Evolutionary conservation across 495 filamentous ascomycete genomes (phyloP).

Genomic region (Hyaloscypha hepaticicola): DNA sequence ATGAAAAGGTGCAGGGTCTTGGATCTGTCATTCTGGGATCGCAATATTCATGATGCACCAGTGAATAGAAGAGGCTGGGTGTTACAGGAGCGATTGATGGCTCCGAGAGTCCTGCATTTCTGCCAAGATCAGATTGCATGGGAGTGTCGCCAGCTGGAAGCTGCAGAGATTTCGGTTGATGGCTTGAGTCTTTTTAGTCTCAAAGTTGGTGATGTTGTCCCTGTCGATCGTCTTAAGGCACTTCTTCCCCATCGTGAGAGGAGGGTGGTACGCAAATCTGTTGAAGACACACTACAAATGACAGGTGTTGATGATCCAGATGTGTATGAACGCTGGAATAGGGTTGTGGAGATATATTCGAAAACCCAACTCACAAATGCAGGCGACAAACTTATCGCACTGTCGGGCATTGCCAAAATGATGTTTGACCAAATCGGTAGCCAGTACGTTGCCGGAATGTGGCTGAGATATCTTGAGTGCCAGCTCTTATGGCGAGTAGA

Average conservation of each 20-base stretch:
- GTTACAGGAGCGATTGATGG: conserved; percentile 37
- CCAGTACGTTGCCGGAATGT: conserved; percentile 16
- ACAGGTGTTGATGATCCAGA: neutral
- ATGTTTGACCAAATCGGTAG: neutral
- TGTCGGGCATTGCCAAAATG: conserved; percentile 17
- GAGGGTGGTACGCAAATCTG: neutral
- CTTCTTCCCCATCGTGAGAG: neutral
- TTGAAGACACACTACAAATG: neutral
- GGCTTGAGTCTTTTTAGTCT: neutral
- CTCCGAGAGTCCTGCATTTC: conserved; percentile 34
- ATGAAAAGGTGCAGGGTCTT: conserved; percentile 1
- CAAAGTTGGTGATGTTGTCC: neutral
- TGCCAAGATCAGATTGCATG: conserved; percentile 33
- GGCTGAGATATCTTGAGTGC: conserved; percentile 3
- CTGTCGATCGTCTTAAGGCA: neutral
- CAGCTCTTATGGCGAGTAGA: conserved; percentile 16
- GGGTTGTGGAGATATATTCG: conserved; percentile 13
- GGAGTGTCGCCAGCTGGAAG: conserved; percentile 15
- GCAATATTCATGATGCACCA: conserved; percentile 6
- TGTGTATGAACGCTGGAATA: conserved; percentile 7
- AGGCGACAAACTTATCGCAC: conserved; percentile 21
- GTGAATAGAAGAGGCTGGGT: conserved; percentile 35
- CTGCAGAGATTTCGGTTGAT: neutral
- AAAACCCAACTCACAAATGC: conserved; percentile 10
- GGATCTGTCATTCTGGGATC: conserved; percentile 5